These are phyloP conservation scores for Houttuynia cordata DNA, from an alignment of 164 flowering plant species.

Conservation along the genomic window DNA sequence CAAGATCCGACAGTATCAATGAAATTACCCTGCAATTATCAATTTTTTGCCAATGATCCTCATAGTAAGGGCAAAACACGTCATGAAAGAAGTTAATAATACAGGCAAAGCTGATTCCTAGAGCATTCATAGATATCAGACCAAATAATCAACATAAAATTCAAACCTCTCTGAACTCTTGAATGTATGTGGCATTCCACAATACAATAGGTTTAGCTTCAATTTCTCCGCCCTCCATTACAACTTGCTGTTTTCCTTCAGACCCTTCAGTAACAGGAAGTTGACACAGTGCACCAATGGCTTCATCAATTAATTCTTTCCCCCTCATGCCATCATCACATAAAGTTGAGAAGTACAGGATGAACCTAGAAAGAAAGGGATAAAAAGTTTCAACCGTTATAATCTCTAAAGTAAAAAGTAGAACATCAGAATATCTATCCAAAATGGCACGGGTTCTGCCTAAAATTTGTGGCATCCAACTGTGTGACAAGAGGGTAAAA, in stretches of 20 bases:
- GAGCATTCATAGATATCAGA: neutral
- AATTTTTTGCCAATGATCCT: neutral
- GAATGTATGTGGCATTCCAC: slow-evolving; percentile 70
- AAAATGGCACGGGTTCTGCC: neutral
- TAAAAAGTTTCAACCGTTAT: neutral
- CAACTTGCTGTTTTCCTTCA: slow-evolving; percentile 16
- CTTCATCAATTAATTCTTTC: slow-evolving; percentile 40
- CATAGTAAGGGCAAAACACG: no score
- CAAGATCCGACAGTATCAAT: slow-evolving; percentile 26
- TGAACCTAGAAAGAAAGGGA: slow-evolving; percentile 43
- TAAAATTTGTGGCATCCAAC: neutral
- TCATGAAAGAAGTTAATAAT: neutral
- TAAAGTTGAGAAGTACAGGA: slow-evolving; percentile 54
- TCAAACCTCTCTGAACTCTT: no score
- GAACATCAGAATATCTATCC: no score
- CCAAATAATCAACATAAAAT: slow-evolving; percentile 30
- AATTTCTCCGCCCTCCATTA: slow-evolving; percentile 14
- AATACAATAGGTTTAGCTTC: slow-evolving; percentile 40
- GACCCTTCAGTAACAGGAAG: slow-evolving; percentile 18
- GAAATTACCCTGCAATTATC: slow-evolving; percentile 36
- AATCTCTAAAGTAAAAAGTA: no score
- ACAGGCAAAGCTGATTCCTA: neutral
- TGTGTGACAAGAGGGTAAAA: neutral
- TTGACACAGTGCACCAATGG: slow-evolving; percentile 37
- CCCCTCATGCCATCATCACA: slow-evolving; percentile 57